These are phyloP conservation scores for Symbiodinium natans DNA, from an alignment of 73 alveolate genomes.

Conservation along the genomic window DNA sequence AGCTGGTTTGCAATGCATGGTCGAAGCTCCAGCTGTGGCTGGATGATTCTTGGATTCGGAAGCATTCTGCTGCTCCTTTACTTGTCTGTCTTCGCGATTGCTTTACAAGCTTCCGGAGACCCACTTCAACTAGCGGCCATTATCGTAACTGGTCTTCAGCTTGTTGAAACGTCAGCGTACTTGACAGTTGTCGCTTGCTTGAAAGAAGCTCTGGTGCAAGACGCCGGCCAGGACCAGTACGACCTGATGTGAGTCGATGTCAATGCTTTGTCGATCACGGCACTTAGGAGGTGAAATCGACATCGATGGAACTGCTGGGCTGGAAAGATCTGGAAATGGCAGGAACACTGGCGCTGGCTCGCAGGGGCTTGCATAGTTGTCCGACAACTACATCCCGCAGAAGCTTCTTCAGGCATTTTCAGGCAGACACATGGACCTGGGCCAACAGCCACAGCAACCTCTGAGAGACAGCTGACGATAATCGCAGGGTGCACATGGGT, in stretches of 20 bases:
- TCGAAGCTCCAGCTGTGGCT: neutral
- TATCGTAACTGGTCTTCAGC: conserved; percentile 44
- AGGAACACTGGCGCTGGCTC: no score
- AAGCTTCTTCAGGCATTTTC: no score
- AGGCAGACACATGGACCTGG: no score
- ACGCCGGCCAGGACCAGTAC: conserved; percentile 28
- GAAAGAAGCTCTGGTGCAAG: conserved; percentile 45
- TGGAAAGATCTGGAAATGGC: no score
- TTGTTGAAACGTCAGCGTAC: conserved; percentile 37
- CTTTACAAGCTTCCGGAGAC: neutral
- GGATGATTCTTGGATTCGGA: conserved; percentile 60
- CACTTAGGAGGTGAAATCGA: no score
- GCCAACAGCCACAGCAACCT: no score
- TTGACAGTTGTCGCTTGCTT: conserved; percentile 63
- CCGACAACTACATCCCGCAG: no score
- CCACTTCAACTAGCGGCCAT: conserved; percentile 47
- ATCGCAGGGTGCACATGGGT: no score
- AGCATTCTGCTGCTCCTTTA: neutral
- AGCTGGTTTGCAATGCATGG: conserved; percentile 75
- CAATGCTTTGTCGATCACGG: neutral
- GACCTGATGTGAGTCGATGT: neutral
- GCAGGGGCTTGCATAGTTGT: no score
- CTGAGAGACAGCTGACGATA: no score
- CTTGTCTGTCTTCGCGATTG: neutral
- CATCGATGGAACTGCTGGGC: no score